A percentile compares a stretch with the other conserved stretches of the same genome.
Evolutionary conservation across 1,284 basidiomycete species (phyloP).

Genomic region (Sanghuangporus weigelae): DNA sequence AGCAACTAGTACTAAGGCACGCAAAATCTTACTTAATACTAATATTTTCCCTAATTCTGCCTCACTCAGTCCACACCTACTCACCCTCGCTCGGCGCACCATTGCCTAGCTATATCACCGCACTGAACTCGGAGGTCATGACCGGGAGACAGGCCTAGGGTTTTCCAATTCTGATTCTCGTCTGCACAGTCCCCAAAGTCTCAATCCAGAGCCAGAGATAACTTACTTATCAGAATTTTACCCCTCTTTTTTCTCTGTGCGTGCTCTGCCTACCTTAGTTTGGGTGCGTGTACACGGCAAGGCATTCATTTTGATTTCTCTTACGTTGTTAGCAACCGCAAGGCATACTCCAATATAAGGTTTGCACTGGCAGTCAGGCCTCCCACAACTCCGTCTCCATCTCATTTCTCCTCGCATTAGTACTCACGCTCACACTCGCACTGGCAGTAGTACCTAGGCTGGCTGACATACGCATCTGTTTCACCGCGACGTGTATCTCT

Average conservation of each 20-base stretch:
- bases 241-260: neutral
- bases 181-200: neutral
- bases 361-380: neutral
- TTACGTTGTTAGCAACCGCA: neutral
- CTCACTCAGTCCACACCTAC: neutral
- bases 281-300: neutral
- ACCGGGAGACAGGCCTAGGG: no score
- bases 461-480: neutral
- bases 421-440: no score
- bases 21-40: neutral
- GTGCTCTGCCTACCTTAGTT: neutral
- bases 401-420: neutral
- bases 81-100: neutral
- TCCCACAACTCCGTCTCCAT: neutral
- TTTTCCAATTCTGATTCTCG: no score
- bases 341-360: neutral
- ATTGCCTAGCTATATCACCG: neutral
- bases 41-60: neutral
- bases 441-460: no score
- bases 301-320: neutral
- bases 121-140: neutral
- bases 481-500: neutral
- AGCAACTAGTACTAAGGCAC: neutral
- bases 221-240: neutral
- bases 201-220: neutral